These are phyloP conservation scores for Erysimum cheiri DNA, from an alignment of 441 rosid species.

Conservation along the genomic window DNA sequence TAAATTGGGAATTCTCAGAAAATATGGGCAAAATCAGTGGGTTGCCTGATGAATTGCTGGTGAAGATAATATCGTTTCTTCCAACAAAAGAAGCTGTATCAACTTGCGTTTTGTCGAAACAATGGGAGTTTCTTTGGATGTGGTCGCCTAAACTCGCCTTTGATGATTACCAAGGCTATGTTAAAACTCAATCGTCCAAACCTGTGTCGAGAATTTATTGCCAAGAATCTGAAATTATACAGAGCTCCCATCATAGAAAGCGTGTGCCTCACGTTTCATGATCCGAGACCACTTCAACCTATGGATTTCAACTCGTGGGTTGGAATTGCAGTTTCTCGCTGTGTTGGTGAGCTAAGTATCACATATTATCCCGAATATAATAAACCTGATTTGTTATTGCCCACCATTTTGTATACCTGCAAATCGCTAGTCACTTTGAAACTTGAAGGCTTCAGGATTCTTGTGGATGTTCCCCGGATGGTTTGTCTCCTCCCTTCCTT, in stretches of 20 bases:
- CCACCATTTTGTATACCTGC: background rate
- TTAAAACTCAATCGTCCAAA: background rate
- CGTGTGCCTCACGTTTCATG: background rate
- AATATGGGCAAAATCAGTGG: background rate
- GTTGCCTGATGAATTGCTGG: background rate
- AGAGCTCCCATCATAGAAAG: background rate
- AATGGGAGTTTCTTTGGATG: slow-evolving; percentile 1
- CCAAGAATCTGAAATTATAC: background rate
- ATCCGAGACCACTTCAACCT: accelerated
- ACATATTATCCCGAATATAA: accelerated
- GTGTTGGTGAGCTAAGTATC: background rate
- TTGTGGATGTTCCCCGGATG: background rate
- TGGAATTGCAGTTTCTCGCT: background rate
- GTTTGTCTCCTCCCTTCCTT: too few relatives aligned
- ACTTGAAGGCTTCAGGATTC: background rate
- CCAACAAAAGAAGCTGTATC: slow-evolving; percentile 4
- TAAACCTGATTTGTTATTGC: background rate
- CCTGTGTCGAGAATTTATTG: background rate
- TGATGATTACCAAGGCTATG: too few relatives aligned
- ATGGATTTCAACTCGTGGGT: background rate
- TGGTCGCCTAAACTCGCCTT: background rate
- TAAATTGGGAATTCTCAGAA: too few relatives aligned
- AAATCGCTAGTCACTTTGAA: background rate
- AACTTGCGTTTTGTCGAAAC: background rate
- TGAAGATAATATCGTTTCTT: background rate